Conservation (phyloP, 805 yeast species). For the Candida suzukii region DNA sequence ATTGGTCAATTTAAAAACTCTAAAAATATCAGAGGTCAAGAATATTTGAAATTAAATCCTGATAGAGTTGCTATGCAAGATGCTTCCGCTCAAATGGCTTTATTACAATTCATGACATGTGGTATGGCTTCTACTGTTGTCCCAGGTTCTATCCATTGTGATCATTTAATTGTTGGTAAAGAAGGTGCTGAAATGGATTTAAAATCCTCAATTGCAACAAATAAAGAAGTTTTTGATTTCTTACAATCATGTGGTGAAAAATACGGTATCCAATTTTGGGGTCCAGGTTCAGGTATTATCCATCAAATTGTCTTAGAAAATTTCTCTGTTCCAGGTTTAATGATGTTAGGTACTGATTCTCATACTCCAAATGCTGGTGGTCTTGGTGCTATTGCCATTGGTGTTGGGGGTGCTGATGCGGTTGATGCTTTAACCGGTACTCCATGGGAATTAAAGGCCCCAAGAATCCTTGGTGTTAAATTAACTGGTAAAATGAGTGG, state of each 20-base stretch:
- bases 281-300: constrained; percentile 97
- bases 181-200: constrained; percentile 84
- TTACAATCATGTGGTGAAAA: constrained; percentile 85
- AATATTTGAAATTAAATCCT: constrained; percentile 90
- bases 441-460: constrained; percentile 98
- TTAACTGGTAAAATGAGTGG: constrained; percentile 87
- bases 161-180: constrained; percentile 95
- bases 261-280: constrained; percentile 98
- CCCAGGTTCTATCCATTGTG: constrained; percentile 96
- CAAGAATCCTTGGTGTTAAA: constrained; percentile 91
- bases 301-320: constrained; percentile 96
- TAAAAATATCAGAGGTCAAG: constrained; percentile 63
- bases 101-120: constrained; percentile 93
- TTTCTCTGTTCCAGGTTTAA: constrained; percentile 95
- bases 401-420: constrained; percentile 99
- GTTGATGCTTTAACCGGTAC: constrained; percentile 93
- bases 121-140: constrained; percentile 88
- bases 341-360: constrained; percentile 94
- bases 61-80: constrained; percentile 99
- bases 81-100: constrained; percentile 98
- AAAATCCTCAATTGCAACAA: constrained; percentile 76
- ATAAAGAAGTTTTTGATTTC: constrained; percentile 93
- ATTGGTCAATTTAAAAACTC: constrained; percentile 53
- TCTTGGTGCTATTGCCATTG: constrained; percentile 94
- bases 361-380: constrained; percentile 99